Percentiles rank a stretch among this genome's conserved stretches.
Conservation (phyloP, 352 stramenopile species). For the Phytophthora vignae region DNA sequence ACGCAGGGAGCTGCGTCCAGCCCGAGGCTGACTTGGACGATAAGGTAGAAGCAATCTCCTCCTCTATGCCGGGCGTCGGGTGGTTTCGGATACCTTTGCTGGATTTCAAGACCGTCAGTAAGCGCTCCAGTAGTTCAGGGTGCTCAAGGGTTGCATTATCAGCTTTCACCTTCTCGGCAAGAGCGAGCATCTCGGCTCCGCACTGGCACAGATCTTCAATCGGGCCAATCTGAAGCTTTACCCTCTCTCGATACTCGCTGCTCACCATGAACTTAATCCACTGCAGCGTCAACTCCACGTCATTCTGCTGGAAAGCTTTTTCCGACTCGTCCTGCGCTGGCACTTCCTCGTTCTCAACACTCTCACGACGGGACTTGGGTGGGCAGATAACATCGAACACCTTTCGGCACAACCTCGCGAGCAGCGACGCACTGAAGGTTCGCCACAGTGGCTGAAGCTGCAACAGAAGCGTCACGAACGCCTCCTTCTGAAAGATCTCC, state of each 20-base stretch:
- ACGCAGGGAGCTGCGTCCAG: conserved; percentile 52
- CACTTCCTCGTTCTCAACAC: conserved; percentile 14
- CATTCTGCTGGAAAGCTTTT: conserved; percentile 11
- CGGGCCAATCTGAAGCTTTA: conserved; percentile 66
- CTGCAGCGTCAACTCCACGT: conserved; percentile 49
- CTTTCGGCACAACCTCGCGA: conserved; percentile 60
- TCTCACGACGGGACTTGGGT: conserved; percentile 15
- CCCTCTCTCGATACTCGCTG: conserved; percentile 70
- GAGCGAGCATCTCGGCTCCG: conserved; percentile 63
- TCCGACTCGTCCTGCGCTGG: conserved; percentile 1
- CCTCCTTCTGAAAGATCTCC: conserved; percentile 35
- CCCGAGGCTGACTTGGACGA: conserved; percentile 3
- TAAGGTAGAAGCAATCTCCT: conserved; percentile 31
- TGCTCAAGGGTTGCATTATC: conserved; percentile 8
- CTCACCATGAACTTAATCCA: conserved; percentile 75
- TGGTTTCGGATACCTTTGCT: conserved; percentile 69
- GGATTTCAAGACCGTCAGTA: conserved; percentile 47
- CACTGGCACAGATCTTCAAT: conserved; percentile 71
- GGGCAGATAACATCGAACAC: conserved; percentile 40
- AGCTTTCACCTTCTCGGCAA: conserved; percentile 40
- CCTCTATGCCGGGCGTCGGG: conserved; percentile 34
- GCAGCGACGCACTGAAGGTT: conserved; percentile 58
- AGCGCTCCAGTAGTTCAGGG: conserved; percentile 38
- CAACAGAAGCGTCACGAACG: conserved; percentile 51
- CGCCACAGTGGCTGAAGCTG: conserved; percentile 63